Evolutionary conservation across 495 filamentous ascomycete species (phyloP).

Genomic region (Aspergillus sparsus): DNA sequence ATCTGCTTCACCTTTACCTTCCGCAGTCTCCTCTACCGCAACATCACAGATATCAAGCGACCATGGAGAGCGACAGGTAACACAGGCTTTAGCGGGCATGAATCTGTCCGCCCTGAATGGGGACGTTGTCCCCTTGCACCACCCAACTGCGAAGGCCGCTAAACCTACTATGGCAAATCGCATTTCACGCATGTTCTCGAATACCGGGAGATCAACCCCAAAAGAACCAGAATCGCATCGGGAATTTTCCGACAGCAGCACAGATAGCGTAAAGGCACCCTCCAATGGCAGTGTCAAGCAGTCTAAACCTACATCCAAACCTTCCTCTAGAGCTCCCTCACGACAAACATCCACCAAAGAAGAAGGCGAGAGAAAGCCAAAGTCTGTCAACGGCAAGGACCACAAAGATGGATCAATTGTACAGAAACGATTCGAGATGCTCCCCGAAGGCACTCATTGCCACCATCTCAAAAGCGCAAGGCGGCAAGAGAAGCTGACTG

Average conservation of each 20-base stretch:
- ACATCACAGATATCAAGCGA: constrained; percentile 44
- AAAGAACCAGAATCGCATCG: constrained; percentile 37
- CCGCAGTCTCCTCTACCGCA: constrained; percentile 48
- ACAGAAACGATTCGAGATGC: constrained; percentile 60
- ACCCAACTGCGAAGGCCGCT: constrained; percentile 40
- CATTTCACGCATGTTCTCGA: constrained; percentile 62
- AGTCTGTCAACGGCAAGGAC: constrained; percentile 39
- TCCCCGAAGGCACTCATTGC: constrained; percentile 68
- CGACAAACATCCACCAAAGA: constrained; percentile 48
- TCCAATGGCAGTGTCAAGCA: constrained; percentile 37
- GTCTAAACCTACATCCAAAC: constrained; percentile 39
- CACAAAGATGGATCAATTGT: constrained; percentile 41
- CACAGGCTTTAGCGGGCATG: constrained; percentile 50
- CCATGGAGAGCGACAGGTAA: constrained; percentile 50
- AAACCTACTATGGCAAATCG: constrained; percentile 59
- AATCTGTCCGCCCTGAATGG: constrained; percentile 44
- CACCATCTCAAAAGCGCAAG: constrained; percentile 85
- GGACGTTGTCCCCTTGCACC: constrained; percentile 35
- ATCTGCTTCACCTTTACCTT: constrained; percentile 47
- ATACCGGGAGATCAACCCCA: constrained; percentile 36
- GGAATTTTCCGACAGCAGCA: constrained; percentile 47
- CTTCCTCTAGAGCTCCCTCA: constrained; percentile 41
- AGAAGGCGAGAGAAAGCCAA: constrained; percentile 37
- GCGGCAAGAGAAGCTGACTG: constrained; percentile 92
- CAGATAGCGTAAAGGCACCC: constrained; percentile 36